These are phyloP conservation scores for Agaricus blazei DNA, from an alignment of 768 basidiomycete species.

Conservation along the genomic window DNA sequence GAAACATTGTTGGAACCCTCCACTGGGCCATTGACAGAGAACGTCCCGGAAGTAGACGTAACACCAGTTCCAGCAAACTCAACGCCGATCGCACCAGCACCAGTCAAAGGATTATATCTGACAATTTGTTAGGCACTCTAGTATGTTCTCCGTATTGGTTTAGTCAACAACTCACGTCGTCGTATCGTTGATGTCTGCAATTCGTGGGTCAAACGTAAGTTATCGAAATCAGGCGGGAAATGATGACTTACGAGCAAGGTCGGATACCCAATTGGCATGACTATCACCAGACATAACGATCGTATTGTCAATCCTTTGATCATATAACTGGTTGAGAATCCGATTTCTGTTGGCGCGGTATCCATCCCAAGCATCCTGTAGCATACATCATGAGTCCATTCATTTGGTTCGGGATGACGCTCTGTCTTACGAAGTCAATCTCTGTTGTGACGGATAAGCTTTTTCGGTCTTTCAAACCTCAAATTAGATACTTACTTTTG, in stretches of 20 bases:
- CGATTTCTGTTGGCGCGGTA: conserved; percentile 51
- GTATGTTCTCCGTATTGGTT: neutral
- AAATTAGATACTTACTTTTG: neutral
- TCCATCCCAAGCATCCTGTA: conserved; percentile 54
- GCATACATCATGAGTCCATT: neutral
- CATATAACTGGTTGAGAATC: conserved; percentile 39
- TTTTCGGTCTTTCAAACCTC: neutral
- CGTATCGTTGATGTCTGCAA: conserved; percentile 44
- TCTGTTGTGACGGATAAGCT: neutral
- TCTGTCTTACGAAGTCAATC: neutral
- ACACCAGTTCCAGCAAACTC: conserved; percentile 63
- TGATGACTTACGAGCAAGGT: conserved; percentile 34
- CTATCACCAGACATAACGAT: conserved; percentile 59
- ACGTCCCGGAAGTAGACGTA: conserved; percentile 38
- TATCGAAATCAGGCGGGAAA: neutral
- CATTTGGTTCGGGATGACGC: neutral
- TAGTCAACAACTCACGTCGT: conserved; percentile 26
- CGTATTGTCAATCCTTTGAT: conserved; percentile 47
- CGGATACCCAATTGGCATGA: conserved; percentile 59
- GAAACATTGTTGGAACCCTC: conserved; percentile 36
- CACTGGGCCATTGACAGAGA: conserved; percentile 31
- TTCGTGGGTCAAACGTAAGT: too few relatives aligned
- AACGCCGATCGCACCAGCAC: conserved; percentile 47
- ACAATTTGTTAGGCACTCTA: neutral
- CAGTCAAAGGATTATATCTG: conserved; percentile 45